Evolutionary conservation across 2,329 filamentous ascomycete genomes (phyloP).

Genomic region (Cercospora citrullina): DNA sequence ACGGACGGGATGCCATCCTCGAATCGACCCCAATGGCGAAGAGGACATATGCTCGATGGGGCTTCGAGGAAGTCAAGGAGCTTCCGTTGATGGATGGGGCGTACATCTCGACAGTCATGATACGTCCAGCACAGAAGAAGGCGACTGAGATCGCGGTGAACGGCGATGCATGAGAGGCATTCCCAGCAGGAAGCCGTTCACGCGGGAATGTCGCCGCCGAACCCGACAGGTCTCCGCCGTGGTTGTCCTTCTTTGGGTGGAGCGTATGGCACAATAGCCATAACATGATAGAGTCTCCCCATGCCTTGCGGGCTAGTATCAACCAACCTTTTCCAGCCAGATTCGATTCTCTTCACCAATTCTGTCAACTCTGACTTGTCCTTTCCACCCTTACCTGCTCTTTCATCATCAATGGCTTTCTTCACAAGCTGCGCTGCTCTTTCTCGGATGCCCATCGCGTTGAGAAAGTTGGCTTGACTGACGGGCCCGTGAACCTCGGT

Average conservation of each 20-base stretch:
- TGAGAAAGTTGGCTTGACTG: conserved; percentile 77
- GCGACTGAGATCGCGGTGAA: not conserved
- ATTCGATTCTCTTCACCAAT: conserved; percentile 63
- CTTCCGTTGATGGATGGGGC: conserved; percentile 10
- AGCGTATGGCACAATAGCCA: conserved; percentile 75
- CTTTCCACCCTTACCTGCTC: conserved; percentile 37
- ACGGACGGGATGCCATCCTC: conserved; percentile 11
- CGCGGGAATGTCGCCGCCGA: conserved; percentile 67
- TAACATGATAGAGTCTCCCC: conserved; percentile 90
- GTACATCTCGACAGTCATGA: conserved; percentile 11
- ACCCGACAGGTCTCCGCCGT: conserved; percentile 78
- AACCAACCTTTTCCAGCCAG: conserved; percentile 78
- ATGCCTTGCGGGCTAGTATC: conserved; percentile 81
- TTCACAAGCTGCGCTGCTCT: conserved; percentile 68
- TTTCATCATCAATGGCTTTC: conserved; percentile 40
- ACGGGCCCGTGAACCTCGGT: conserved; percentile 93
- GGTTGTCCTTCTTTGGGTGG: conserved; percentile 62
- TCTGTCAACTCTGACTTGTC: conserved; percentile 47
- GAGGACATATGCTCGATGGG: conserved; percentile 11
- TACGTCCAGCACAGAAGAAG: conserved; percentile 8
- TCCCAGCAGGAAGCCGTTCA: conserved; percentile 8
- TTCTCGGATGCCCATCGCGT: conserved; percentile 78
- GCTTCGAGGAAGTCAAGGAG: conserved; percentile 9
- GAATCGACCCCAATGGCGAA: conserved; percentile 8
- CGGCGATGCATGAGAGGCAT: not conserved